Percentiles rank a stretch among this genome's conserved stretches.
These are phyloP conservation scores for Astrephomene gubernaculifera DNA, from an alignment of 139 green algal genomes.

Conservation along the genomic window DNA sequence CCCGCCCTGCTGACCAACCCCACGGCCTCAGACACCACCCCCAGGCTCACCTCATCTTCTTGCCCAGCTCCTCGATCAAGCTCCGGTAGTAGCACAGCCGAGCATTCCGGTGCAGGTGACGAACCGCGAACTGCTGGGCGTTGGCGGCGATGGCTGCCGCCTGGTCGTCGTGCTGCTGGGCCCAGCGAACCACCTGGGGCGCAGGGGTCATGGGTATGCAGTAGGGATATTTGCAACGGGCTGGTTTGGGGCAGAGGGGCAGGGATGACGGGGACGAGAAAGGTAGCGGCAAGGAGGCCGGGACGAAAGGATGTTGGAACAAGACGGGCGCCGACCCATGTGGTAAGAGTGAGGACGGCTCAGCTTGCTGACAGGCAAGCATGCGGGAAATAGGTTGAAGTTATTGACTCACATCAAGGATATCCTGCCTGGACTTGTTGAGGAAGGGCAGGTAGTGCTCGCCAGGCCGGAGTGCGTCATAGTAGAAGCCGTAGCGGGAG, in stretches of 20 bases:
- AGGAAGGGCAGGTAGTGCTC: constrained; percentile 12
- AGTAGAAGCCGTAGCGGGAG: constrained; percentile 31
- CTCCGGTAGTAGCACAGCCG: constrained; percentile 39
- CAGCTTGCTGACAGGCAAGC: not conserved
- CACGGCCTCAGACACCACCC: not conserved
- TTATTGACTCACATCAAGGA: not conserved
- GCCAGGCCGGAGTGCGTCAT: constrained; percentile 2
- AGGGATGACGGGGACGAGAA: not conserved
- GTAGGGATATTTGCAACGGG: not conserved
- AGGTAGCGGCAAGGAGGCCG: not conserved
- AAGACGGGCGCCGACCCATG: not conserved
- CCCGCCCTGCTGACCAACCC: not conserved
- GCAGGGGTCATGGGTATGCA: not conserved
- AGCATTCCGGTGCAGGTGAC: constrained; percentile 6
- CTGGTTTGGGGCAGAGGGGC: not conserved
- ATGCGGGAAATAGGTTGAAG: not conserved
- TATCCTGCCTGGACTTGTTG: not conserved
- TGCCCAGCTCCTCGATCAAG: constrained; percentile 18
- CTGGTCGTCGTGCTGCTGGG: not conserved
- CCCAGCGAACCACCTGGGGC: constrained; percentile 18
- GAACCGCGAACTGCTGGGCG: not conserved
- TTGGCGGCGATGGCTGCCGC: not conserved
- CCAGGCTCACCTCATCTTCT: constrained; percentile 9
- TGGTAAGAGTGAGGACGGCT: not conserved
- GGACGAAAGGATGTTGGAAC: not conserved